These are phyloP conservation scores for Acacia acuminata DNA, from an alignment of 306 rosid species.

Conservation along the genomic window DNA sequence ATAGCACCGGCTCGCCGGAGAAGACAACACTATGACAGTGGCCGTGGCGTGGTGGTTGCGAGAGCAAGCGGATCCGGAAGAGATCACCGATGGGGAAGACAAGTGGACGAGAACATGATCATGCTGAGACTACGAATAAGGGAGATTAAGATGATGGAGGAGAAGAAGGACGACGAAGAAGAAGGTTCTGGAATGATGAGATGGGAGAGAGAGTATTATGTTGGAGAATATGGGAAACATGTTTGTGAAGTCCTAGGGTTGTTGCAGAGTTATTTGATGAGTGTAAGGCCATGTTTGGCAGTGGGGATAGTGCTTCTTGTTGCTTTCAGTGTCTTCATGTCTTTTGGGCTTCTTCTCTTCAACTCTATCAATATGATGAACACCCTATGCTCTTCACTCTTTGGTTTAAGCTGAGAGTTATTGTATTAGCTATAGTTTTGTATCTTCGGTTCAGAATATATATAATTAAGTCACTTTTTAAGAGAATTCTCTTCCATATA, in stretches of 20 bases:
- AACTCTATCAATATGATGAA: conserved; percentile 13
- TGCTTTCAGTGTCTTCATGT: background rate
- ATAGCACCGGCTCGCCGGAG: background rate
- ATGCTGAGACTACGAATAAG: conserved; percentile 28
- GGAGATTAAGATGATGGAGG: conserved; percentile 38
- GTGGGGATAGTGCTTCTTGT: conserved; percentile 24
- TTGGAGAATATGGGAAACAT: no score
- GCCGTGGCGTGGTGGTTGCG: background rate
- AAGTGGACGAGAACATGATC: conserved; percentile 42
- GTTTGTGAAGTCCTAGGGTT: conserved; percentile 28
- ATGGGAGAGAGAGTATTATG: no score
- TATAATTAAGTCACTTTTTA: no score
- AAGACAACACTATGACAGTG: background rate
- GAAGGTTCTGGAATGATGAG: no score
- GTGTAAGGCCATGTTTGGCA: background rate
- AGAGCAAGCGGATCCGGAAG: background rate
- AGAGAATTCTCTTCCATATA: no score
- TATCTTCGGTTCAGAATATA: no score
- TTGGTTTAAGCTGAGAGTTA: background rate
- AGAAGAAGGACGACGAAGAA: background rate
- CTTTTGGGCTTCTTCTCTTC: conserved; percentile 12
- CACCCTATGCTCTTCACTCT: background rate
- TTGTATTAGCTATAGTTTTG: no score
- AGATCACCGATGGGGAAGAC: conserved; percentile 2
- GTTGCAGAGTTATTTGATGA: conserved; percentile 30